These are phyloP conservation scores for Pseudozyma pruni DNA, from an alignment of 1,284 basidiomycete genomes.

Conservation along the genomic window DNA sequence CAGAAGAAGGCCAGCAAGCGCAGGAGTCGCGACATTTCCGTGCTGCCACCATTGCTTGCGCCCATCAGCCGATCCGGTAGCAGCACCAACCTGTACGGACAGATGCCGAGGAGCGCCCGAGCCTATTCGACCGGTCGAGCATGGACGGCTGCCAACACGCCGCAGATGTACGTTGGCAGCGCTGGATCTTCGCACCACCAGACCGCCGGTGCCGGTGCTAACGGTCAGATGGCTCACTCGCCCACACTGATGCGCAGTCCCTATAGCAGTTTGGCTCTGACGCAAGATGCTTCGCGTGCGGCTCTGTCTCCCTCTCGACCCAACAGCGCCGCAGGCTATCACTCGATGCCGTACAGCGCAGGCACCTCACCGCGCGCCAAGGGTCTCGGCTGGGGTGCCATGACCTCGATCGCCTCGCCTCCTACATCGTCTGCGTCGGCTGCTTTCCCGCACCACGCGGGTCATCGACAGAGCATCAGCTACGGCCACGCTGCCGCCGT, in stretches of 20 bases:
- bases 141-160: conserved; percentile 36
- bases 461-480: conserved; percentile 41
- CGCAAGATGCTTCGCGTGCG: conserved; percentile 43
- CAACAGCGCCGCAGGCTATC: conserved; percentile 39
- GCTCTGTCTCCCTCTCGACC: conserved; percentile 38
- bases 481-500: conserved; percentile 46
- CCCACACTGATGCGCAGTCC: conserved; percentile 45
- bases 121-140: conserved; percentile 47
- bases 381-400: conserved; percentile 57
- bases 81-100: conserved; percentile 47
- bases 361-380: conserved; percentile 57
- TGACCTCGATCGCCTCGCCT: conserved; percentile 52
- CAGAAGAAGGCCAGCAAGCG: conserved; percentile 50
- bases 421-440: conserved; percentile 8
- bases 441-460: conserved; percentile 3
- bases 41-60: conserved; percentile 57
- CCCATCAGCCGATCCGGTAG: conserved; percentile 48
- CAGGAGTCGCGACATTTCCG: conserved; percentile 53
- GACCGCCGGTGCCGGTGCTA: background rate
- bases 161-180: conserved; percentile 48
- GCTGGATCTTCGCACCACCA: conserved; percentile 42
- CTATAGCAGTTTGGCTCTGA: conserved; percentile 39
- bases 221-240: conserved; percentile 32
- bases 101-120: conserved; percentile 34
- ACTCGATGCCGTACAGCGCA: conserved; percentile 25